Conservation (phyloP, 2,329 filamentous ascomycete species). For the Fusarium sp. region DNA sequence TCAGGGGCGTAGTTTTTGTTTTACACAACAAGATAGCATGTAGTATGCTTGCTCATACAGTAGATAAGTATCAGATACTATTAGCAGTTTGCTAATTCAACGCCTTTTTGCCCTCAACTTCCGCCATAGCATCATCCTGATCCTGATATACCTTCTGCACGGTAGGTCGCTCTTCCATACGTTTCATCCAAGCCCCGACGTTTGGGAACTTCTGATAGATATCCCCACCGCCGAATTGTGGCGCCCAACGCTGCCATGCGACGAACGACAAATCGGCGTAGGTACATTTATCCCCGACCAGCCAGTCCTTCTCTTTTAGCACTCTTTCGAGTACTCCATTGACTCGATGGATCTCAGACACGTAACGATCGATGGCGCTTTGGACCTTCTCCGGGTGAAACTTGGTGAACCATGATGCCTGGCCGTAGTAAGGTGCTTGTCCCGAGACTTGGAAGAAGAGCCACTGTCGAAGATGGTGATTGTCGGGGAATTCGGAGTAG, state of each 20-base stretch:
- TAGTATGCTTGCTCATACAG: too few species aligned
- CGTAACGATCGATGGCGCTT: not conserved
- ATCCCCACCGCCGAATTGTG: not conserved
- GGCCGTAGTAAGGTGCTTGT: not conserved
- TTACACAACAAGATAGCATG: too few species aligned
- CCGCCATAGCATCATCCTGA: too few species aligned
- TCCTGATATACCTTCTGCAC: too few species aligned
- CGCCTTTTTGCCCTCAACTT: too few species aligned
- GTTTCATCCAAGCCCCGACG: not conserved
- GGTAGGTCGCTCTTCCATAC: not conserved
- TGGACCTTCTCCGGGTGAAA: not conserved
- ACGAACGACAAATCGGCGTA: constrained; percentile 1
- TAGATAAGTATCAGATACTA: too few species aligned
- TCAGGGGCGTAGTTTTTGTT: too few species aligned
- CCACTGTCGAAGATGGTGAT: not conserved
- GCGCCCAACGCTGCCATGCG: not conserved
- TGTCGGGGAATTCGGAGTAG: not conserved
- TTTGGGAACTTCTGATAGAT: not conserved
- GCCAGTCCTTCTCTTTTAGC: constrained; percentile 2
- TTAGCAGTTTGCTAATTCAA: too few species aligned
- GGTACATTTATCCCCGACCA: constrained; percentile 6
- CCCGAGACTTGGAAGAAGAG: not conserved
- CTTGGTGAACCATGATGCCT: not conserved
- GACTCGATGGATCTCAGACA: not conserved
- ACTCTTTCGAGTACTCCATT: not conserved